These are phyloP conservation scores for Paraphysoderma sedebokerense DNA, from an alignment of 371 early-diverging fungal genomes.

Conservation along the genomic window DNA sequence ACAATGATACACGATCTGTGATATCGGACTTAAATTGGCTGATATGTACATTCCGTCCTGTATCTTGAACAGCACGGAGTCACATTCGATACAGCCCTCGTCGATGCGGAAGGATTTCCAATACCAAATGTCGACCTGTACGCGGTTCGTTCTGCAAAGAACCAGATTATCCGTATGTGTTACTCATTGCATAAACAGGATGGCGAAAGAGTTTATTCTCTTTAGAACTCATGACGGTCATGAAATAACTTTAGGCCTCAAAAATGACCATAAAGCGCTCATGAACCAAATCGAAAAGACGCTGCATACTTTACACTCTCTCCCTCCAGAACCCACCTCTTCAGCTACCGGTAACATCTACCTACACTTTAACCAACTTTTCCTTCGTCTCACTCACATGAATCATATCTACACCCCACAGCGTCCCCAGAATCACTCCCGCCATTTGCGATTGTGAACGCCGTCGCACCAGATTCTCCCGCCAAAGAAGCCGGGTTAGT, in stretches of 20 bases:
- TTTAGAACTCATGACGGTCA: slow-evolving; percentile 2
- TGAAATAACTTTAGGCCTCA: not conserved
- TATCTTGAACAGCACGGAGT: slow-evolving; percentile 55
- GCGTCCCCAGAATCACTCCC: not conserved
- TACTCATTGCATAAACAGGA: no score
- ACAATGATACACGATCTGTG: not conserved
- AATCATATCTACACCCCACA: no score
- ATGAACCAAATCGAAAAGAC: not conserved
- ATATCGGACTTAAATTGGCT: no score
- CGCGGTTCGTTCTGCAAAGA: slow-evolving; percentile 40
- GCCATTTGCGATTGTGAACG: slow-evolving; percentile 64
- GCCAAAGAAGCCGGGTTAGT: slow-evolving; percentile 43
- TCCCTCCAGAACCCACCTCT: not conserved
- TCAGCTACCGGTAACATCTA: not conserved
- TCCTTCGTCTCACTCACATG: no score
- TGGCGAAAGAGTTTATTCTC: no score
- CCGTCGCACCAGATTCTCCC: slow-evolving; percentile 65
- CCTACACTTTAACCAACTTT: no score
- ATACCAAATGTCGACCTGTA: slow-evolving; percentile 72
- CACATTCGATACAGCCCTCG: slow-evolving; percentile 47
- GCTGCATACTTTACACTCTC: not conserved
- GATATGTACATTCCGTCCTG: no score
- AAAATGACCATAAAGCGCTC: not conserved
- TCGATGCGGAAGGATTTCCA: slow-evolving; percentile 68
- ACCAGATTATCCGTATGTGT: slow-evolving; percentile 32